Base-by-base conservation (phyloP, 164 flowering plant species). In the Platanus orientalis region DNA sequence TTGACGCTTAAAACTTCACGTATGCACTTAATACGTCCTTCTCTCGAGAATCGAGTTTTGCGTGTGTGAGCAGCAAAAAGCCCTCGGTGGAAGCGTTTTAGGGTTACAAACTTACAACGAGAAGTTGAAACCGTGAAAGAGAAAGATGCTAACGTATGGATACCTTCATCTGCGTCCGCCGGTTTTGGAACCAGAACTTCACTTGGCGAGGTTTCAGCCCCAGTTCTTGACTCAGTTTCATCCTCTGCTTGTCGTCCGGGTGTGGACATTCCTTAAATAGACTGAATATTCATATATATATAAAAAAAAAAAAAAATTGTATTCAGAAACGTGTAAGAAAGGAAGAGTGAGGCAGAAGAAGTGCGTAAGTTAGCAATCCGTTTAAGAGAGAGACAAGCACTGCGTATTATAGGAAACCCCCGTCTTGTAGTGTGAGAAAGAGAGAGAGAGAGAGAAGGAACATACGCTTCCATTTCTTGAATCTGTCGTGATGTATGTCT, bases 181-280 rank as follows among this genome's bases (percentile, higher is more conserved):
- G 82, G 69, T 93, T 93, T 72, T 93, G 98, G 81, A 93, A 93
- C 98, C 98, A 93, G 52, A 90, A 93, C 80, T 93, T 93, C 74
- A 93, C 96, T 68, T 93, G 98, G 23, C 96, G 84, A 1, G 98
- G 98, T 57, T 85, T 89, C 19, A 93, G 88, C 27, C 97, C 89
- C 0, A 93, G 84, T 0, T 90, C 96, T 58, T 87, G 94, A 79
- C 97, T 87, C 21, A 93, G 77, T 72, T 72, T 87, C 81, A 81
- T 69, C 67, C 98, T 76, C 56, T 93, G 97, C 69, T 93, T 93
- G 73, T 90, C 97, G 67, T 93, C 98, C 36, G 98, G 98, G 73
- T 90, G 97, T 4, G 92, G 96, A 58, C 90, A 88, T 67, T 88
- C 92, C 83, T 83, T 88, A 56, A 93, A 93, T 6, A 24, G 4